phyloP scores from a whole-genome alignment of 495 filamentous ascomycete species.

The Evansstolkia leycettana region DNA sequence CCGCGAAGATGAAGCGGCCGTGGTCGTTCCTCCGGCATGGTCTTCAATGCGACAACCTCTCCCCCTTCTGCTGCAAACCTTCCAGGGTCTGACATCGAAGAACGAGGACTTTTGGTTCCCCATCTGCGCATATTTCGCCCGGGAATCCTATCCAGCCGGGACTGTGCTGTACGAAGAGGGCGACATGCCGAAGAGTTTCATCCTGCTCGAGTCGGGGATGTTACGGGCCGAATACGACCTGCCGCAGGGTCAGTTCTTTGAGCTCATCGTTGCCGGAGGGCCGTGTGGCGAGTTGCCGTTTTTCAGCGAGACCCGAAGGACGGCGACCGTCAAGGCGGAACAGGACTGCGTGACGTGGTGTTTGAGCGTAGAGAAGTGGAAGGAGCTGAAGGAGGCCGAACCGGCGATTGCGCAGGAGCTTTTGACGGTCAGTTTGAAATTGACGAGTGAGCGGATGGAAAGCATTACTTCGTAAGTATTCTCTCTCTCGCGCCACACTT shows the following conservation, averaged over 20 bases:
- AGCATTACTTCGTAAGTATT: slow-evolving; percentile 64
- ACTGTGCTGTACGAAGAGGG: slow-evolving; percentile 65
- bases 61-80: slow-evolving; percentile 82
- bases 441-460: slow-evolving; percentile 82
- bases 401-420: slow-evolving; percentile 73
- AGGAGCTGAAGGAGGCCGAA: slow-evolving; percentile 50
- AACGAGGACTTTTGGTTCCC: slow-evolving; percentile 94
- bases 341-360: slow-evolving; percentile 73
- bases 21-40: slow-evolving; percentile 46
- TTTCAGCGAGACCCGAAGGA: slow-evolving; percentile 79
- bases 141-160: slow-evolving; percentile 51
- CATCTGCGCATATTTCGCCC: slow-evolving; percentile 56
- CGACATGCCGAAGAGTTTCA: slow-evolving; percentile 65
- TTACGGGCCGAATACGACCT: slow-evolving; percentile 80
- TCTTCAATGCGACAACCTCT: slow-evolving; percentile 77
- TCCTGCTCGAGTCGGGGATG: slow-evolving; percentile 82
- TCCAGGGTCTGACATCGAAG: slow-evolving; percentile 62
- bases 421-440: slow-evolving; percentile 69
- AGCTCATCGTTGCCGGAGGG: slow-evolving; percentile 86
- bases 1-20: slow-evolving; percentile 39
- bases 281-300: slow-evolving; percentile 95
- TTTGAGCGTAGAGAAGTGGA: slow-evolving; percentile 59
- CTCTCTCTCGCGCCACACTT: background rate
- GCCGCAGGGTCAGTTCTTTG: slow-evolving; percentile 77
- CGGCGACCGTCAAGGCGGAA: slow-evolving; percentile 74